Base-by-base conservation (phyloP, 108 stramenopile species). In the Pseudonitzschia pungens region DNA sequence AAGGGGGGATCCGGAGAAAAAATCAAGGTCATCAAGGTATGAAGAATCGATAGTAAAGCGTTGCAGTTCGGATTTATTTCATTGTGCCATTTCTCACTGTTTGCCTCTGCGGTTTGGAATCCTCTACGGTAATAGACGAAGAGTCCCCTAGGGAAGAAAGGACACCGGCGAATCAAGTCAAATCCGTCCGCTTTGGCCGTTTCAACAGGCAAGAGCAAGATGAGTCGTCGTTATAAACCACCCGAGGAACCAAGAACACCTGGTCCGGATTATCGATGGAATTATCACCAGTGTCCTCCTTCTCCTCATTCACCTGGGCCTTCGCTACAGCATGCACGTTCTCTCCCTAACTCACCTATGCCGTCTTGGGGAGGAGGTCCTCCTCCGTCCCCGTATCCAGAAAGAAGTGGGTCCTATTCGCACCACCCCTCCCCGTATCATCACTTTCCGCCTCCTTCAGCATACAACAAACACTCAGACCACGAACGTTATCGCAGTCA, bases 301-400 rank as follows among this genome's bases (percentile, higher is more conserved):
- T 41, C 76, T 64, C 63, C 73, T 73, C 76, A 22, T 43, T 72
- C 77, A 33, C 71, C 77, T 12, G 45, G 57, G 18, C 69, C 77
- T 24, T 31, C 43, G 8, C 66, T 65, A 60, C 54, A 18, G 29
- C 57, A 72, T 33, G 26, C 66, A 41, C 31, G 36, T 32, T 76
- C 75, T 51, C 71, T 71, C 31, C 77, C 77, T 26, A 72, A 44
- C 51, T 65, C 77, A n/a, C 77, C 77, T 4, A 68, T 72, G 66
- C 67, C 71, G 10, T 77, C 45, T 48, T 69, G 77, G 69, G 77
- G 16, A 52, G 66, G 29, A 12, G 66, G 54, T 26, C 40, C 32
- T 7, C 71, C 45, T 28, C 43, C 66, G 4, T 60, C 42, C 44
- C 42, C 28, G 28, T 57, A 71, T 18, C 1, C 4, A 9, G 71